Conservation (phyloP, 805 yeast genomes). For the Starmera amethionina region DNA sequence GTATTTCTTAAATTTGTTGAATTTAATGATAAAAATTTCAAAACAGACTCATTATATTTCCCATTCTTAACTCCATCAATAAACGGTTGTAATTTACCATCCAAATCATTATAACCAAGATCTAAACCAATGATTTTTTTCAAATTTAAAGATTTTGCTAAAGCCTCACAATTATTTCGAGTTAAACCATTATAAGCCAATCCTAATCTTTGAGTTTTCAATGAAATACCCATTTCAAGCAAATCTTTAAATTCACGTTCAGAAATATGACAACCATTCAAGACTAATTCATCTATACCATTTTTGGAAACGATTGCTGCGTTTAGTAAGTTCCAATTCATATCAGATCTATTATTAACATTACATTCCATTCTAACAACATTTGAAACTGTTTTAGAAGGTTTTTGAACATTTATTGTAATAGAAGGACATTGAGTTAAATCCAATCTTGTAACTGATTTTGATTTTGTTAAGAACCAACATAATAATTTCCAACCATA, state of each 20-base stretch:
- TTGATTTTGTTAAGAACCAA: slow-evolving; percentile 62
- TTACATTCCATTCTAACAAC: slow-evolving; percentile 28
- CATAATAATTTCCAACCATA: slow-evolving; percentile 79
- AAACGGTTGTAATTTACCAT: slow-evolving; percentile 23
- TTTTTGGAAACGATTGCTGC: slow-evolving; percentile 68
- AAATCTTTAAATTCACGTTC: slow-evolving; percentile 46
- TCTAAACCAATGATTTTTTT: slow-evolving; percentile 58
- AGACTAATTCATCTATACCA: slow-evolving; percentile 69
- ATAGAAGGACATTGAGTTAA: slow-evolving; percentile 42
- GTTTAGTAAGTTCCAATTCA: slow-evolving; percentile 76
- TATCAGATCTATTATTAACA: slow-evolving; percentile 43
- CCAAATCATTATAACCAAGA: slow-evolving; percentile 70
- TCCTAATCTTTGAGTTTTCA: slow-evolving; percentile 56
- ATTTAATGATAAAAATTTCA: slow-evolving; percentile 50
- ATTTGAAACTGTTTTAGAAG: slow-evolving; percentile 23
- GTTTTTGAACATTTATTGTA: slow-evolving; percentile 28
- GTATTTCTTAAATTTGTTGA: slow-evolving; percentile 44
- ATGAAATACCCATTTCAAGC: slow-evolving; percentile 50
- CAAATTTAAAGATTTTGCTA: slow-evolving; percentile 50
- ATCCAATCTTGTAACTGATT: slow-evolving; percentile 48
- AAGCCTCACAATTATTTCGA: slow-evolving; percentile 41
- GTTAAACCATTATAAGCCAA: slow-evolving; percentile 68
- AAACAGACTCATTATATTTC: slow-evolving; percentile 15
- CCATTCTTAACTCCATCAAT: slow-evolving; percentile 15
- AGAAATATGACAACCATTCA: slow-evolving; percentile 72